Evolutionary conservation across 2,329 filamentous ascomycete species (phyloP).

Genomic region (Apiospora phragmitis): DNA sequence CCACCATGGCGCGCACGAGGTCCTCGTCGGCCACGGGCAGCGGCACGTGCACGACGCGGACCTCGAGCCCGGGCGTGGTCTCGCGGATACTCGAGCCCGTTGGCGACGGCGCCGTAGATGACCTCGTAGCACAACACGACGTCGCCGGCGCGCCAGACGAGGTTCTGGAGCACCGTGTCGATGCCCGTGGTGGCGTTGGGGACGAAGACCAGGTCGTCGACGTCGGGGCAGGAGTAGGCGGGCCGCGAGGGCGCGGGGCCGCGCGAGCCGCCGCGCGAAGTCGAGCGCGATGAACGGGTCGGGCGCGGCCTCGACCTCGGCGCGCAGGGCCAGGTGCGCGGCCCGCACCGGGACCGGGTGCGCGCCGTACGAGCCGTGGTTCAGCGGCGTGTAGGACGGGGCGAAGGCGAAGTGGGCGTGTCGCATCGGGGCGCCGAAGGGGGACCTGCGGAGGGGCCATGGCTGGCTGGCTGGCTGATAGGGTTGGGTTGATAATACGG

Average conservation of each 20-base stretch:
- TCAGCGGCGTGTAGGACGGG: slow-evolving; percentile 29
- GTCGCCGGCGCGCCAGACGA: slow-evolving; percentile 56
- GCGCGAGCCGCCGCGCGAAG: slow-evolving; percentile 22
- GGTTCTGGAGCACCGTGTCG: slow-evolving; percentile 63
- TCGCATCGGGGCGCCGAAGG: slow-evolving; percentile 32
- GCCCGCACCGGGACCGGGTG: slow-evolving; percentile 24
- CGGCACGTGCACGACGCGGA: slow-evolving; percentile 48
- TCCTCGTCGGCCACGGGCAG: slow-evolving; percentile 57
- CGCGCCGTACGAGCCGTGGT: slow-evolving; percentile 32
- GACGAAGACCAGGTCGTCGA: slow-evolving; percentile 54
- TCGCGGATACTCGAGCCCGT: slow-evolving; percentile 51
- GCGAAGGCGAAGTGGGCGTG: slow-evolving; percentile 30
- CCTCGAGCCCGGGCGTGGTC: slow-evolving; percentile 39
- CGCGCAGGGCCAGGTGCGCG: slow-evolving; percentile 22
- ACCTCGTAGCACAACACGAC: slow-evolving; percentile 63
- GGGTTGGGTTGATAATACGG: not conserved
- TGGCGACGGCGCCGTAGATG: slow-evolving; percentile 63
- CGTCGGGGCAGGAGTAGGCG: slow-evolving; percentile 19
- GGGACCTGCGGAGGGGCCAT: slow-evolving; percentile 18
- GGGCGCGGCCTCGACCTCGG: slow-evolving; percentile 27
- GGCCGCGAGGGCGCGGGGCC: slow-evolving; percentile 21
- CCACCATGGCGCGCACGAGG: slow-evolving; percentile 53
- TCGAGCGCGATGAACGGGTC: slow-evolving; percentile 31
- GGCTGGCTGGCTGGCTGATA: not conserved
- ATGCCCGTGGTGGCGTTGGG: slow-evolving; percentile 65